phyloP scores from a whole-genome alignment of 495 filamentous ascomycete species.

The Aspergillus conjunctus region DNA sequence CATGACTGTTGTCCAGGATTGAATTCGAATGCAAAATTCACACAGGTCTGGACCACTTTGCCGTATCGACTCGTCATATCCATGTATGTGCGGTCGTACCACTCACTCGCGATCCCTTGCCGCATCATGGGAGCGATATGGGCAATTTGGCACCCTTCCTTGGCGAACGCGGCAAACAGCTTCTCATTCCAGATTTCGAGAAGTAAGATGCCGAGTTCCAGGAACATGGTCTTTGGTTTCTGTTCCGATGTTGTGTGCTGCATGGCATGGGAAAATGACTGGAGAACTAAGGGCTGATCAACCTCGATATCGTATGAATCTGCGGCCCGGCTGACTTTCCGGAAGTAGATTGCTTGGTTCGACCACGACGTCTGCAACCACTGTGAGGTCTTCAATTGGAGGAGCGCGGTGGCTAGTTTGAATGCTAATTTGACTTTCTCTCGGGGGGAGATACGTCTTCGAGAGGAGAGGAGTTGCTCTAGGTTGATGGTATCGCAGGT shows the following conservation, averaged over 20 bases:
- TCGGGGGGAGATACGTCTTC: conserved; percentile 6
- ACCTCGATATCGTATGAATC: not conserved
- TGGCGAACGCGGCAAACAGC: not conserved
- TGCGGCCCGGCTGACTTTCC: not conserved
- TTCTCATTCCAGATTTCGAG: conserved; percentile 12
- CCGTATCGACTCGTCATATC: conserved; percentile 7
- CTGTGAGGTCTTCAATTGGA: conserved; percentile 5
- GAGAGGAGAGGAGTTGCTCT: not conserved
- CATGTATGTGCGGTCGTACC: conserved; percentile 13
- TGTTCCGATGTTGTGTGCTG: not conserved
- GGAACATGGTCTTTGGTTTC: not conserved
- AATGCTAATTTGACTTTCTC: conserved; percentile 10
- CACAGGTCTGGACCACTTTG: not conserved
- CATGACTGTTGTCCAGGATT: not conserved
- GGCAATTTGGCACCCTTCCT: not conserved
- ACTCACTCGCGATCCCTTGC: conserved; percentile 11
- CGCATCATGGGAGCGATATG: not conserved
- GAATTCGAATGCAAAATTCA: conserved; percentile 9
- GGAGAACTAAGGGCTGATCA: conserved; percentile 8
- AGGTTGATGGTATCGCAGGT: conserved; percentile 1
- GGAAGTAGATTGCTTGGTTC: conserved; percentile 2
- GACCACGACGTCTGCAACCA: conserved; percentile 1
- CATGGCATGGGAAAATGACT: not conserved
- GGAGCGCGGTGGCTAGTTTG: conserved; percentile 5
- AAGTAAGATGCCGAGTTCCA: conserved; percentile 4